These are phyloP conservation scores for Gnaphalium uliginosum DNA, from an alignment of 129 eudicot species.

Conservation along the genomic window DNA sequence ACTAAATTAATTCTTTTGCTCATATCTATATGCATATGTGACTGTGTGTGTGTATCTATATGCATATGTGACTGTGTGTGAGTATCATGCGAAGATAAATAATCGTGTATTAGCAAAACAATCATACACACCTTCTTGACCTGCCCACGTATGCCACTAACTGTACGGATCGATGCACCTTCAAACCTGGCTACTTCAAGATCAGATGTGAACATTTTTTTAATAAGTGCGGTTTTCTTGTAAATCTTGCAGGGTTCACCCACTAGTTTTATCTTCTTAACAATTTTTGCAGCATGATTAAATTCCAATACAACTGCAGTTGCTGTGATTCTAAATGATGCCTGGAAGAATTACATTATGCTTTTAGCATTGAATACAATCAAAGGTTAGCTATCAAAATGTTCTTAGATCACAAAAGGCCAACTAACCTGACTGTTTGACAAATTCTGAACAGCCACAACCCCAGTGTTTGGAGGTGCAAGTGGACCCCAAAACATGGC, in stretches of 20 bases:
- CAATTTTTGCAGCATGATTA: conserved; percentile 79
- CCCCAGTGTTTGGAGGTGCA: conserved; percentile 93
- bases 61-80: neutral
- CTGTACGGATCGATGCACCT: conserved; percentile 90
- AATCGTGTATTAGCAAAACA: neutral
- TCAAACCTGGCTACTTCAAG: conserved; percentile 94
- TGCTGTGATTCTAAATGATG: conserved; percentile 88
- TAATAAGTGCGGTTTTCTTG: conserved; percentile 91
- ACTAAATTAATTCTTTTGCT: neutral
- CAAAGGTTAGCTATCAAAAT: neutral
- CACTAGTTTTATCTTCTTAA: conserved; percentile 84
- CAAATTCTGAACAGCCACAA: conserved; percentile 86
- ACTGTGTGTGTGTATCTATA: neutral
- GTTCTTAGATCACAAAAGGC: conserved; percentile 14
- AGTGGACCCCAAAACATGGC: conserved; percentile 99
- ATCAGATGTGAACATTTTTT: conserved; percentile 96
- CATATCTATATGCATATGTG: neutral
- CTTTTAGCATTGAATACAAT: conserved; percentile 29
- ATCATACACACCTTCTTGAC: conserved; percentile 73
- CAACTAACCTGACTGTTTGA: conserved; percentile 67
- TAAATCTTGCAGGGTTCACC: conserved; percentile 90
- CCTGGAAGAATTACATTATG: conserved; percentile 43
- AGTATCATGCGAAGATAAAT: neutral
- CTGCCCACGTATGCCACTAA: conserved; percentile 96
- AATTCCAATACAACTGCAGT: conserved; percentile 85